Conservation (phyloP, 139 green algal genomes). For the Chlorella sp. region DNA sequence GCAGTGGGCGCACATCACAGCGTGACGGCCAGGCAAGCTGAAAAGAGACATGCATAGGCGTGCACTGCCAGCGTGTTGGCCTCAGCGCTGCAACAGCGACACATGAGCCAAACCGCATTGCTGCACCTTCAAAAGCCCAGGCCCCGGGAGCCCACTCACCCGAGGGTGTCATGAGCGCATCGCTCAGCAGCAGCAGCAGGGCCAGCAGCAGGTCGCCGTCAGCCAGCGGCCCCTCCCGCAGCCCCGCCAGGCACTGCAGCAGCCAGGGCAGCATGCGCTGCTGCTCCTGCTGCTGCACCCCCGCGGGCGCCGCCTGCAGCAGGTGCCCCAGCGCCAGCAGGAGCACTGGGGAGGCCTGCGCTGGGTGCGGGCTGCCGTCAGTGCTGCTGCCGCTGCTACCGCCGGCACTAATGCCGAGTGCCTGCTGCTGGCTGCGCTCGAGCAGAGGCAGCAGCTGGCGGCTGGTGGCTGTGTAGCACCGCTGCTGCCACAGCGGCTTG, state of each 20-base stretch:
- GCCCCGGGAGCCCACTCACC: neutral
- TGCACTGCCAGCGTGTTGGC: too few species aligned
- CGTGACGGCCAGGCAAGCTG: too few species aligned
- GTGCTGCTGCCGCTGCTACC: neutral
- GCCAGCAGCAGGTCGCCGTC: constrained; percentile 25
- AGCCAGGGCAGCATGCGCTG: constrained; percentile 36
- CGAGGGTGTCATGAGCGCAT: neutral
- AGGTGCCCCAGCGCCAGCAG: constrained; percentile 31
- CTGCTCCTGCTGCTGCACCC: constrained; percentile 29
- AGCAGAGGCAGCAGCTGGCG: constrained; percentile 33
- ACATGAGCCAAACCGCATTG: too few species aligned
- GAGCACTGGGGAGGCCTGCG: neutral
- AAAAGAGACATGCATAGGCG: too few species aligned
- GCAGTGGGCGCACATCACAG: too few species aligned
- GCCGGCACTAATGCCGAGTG: neutral
- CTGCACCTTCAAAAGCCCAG: too few species aligned
- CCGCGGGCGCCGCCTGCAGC: constrained; percentile 10
- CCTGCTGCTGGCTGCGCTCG: neutral
- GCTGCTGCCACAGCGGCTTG: constrained; percentile 50
- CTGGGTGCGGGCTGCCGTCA: neutral
- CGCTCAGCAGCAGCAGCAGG: constrained; percentile 29
- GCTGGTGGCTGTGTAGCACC: constrained; percentile 10
- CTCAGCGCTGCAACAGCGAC: too few species aligned
- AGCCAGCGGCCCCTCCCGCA: constrained; percentile 16
- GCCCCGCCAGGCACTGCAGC: constrained; percentile 31